phyloP scores from a whole-genome alignment of 208 protist genomes.

The Tritrichomonas musculus region DNA sequence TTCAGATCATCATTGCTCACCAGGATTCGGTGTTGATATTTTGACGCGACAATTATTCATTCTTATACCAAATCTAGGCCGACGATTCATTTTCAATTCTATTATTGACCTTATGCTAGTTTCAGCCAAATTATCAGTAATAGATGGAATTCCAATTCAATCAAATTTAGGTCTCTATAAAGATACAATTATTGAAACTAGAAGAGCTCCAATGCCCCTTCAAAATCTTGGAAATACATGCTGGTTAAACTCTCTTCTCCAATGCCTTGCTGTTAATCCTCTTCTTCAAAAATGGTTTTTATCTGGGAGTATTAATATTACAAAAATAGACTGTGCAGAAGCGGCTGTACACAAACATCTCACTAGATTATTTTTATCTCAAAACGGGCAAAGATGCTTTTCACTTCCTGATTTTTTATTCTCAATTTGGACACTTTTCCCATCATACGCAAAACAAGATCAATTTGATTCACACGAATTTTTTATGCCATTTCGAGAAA shows the following conservation, averaged over 20 bases:
- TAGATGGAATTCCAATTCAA: neutral
- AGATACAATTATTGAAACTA: neutral
- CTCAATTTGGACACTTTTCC: neutral
- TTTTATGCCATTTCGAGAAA: neutral
- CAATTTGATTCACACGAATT: constrained; percentile 19
- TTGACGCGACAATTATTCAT: neutral
- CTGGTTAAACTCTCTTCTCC: constrained; percentile 8
- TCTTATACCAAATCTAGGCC: neutral
- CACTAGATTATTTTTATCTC: too few relatives aligned
- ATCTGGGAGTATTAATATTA: neutral
- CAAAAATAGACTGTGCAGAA: neutral
- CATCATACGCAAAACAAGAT: neutral
- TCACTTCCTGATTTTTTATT: neutral
- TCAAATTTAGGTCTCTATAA: too few relatives aligned
- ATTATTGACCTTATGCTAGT: neutral
- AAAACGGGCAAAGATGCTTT: neutral
- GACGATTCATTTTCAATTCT: neutral
- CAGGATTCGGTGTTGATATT: neutral
- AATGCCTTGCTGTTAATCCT: constrained; percentile 1
- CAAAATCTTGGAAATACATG: constrained; percentile 1
- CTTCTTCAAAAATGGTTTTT: constrained; percentile 24
- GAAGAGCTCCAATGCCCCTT: neutral
- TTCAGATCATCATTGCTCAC: neutral
- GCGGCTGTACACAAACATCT: neutral
- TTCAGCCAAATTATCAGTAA: neutral